A percentile compares a stretch with the other conserved stretches of the same genome.
phyloP scores from a whole-genome alignment of 2,329 filamentous ascomycete genomes.

The Xylariaceae sp. region DNA sequence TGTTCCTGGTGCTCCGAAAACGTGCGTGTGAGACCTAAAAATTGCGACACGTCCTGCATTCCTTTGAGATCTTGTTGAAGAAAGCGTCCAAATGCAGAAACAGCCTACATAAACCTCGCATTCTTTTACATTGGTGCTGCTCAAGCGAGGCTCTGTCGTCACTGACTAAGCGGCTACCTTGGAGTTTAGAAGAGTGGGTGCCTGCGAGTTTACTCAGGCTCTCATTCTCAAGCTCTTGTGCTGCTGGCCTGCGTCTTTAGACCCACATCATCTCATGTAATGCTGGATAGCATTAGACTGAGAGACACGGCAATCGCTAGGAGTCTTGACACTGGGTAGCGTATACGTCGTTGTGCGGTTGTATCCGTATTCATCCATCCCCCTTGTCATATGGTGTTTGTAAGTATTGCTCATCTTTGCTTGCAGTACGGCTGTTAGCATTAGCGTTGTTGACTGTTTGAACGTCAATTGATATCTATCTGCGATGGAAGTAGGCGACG shows the following conservation, averaged over 20 bases:
- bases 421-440: conserved; percentile 36
- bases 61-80: conserved; percentile 33
- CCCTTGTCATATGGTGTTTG: conserved; percentile 34
- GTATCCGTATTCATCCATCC: conserved; percentile 3
- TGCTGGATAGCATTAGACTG: background rate
- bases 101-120: background rate
- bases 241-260: background rate
- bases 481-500: background rate
- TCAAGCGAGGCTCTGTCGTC: background rate
- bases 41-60: conserved; percentile 36
- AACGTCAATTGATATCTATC: conserved; percentile 34
- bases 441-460: conserved; percentile 42
- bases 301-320: background rate
- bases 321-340: background rate
- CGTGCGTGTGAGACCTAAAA: conserved; percentile 33
- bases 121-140: background rate
- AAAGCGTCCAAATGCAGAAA: conserved; percentile 33
- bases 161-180: conserved; percentile 11
- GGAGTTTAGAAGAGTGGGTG: background rate
- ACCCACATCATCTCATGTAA: background rate
- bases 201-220: background rate
- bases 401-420: conserved; percentile 37
- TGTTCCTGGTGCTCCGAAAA: conserved; percentile 37
- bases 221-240: background rate
- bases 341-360: background rate